A percentile compares a stretch with the other conserved stretches of the same genome.
Evolutionary conservation across 2,329 filamentous ascomycete genomes (phyloP).

Genomic region (Microdochium nivale): DNA sequence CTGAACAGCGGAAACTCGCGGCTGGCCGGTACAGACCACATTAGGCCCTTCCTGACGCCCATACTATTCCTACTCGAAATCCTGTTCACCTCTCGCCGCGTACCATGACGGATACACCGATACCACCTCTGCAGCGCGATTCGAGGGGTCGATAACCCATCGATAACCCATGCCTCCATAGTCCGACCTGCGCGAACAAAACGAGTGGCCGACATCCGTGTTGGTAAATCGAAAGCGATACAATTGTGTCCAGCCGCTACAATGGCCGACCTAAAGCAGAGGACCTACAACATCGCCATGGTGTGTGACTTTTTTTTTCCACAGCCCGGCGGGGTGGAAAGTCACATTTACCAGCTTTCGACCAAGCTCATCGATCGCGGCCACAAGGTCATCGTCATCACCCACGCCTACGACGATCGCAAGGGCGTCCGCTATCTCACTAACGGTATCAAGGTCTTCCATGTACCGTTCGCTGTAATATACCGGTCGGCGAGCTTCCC

Average conservation of each 20-base stretch:
- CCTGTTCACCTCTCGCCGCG: no score
- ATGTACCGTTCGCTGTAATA: conserved; percentile 92
- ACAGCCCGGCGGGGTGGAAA: conserved; percentile 92
- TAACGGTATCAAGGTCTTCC: conserved; percentile 96
- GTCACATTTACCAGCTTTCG: conserved; percentile 96
- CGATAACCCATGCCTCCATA: no score
- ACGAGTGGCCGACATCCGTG: no score
- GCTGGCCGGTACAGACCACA: no score
- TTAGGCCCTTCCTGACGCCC: no score
- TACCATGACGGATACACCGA: no score
- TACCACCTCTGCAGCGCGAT: no score
- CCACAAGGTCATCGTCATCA: conserved; percentile 97
- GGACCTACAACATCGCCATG: conserved; percentile 71
- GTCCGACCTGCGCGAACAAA: no score
- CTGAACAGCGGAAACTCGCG: no score
- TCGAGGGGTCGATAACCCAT: no score
- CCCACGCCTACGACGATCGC: conserved; percentile 84
- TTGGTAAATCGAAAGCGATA: not conserved
- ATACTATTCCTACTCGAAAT: no score
- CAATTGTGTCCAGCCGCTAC: conserved; percentile 11
- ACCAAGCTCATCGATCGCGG: conserved; percentile 94
- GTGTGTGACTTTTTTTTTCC: conserved; percentile 99
- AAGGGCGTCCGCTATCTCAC: conserved; percentile 92
- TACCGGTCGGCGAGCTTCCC: conserved; percentile 91
- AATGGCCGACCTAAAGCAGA: conserved; percentile 33